A percentile compares a stretch with the other conserved stretches of the same genome.
Conservation (phyloP, 371 early-diverging fungal species). For the Saksenaea vasiformis region DNA sequence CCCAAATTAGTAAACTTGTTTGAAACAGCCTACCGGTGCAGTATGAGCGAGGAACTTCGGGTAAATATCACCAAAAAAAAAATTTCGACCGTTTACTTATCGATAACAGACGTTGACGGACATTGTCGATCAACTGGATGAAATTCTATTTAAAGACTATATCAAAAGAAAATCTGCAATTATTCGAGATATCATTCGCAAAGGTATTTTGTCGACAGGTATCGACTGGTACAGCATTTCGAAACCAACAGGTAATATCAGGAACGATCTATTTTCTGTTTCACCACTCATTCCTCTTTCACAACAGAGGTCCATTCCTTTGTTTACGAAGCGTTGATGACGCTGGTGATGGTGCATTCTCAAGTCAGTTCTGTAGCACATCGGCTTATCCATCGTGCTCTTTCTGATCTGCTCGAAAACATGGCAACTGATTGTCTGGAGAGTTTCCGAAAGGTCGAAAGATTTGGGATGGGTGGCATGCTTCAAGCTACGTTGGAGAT, state of each 20-base stretch:
- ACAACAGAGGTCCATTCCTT: constrained; percentile 87
- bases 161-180: constrained; percentile 72
- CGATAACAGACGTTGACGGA: constrained; percentile 56
- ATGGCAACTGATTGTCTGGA: constrained; percentile 80
- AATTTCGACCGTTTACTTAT: background rate
- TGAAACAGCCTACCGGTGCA: constrained; percentile 66
- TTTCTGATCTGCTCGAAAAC: constrained; percentile 68
- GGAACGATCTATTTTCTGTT: background rate
- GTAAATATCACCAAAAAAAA: constrained; percentile 32
- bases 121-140: constrained; percentile 72
- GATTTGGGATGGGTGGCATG: constrained; percentile 89
- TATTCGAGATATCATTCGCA: constrained; percentile 70
- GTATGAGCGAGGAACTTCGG: constrained; percentile 66
- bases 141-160: constrained; percentile 81
- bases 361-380: constrained; percentile 80
- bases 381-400: constrained; percentile 72
- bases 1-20: constrained; percentile 74
- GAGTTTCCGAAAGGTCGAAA: constrained; percentile 77
- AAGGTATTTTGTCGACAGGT: constrained; percentile 82
- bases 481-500: constrained; percentile 88
- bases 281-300: constrained; percentile 2
- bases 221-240: constrained; percentile 83
- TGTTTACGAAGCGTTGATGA: constrained; percentile 84
- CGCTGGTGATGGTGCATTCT: constrained; percentile 89
- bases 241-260: constrained; percentile 65